Evolutionary conservation across 2,329 filamentous ascomycete genomes (phyloP).

Genomic region (Epichloe scottii): DNA sequence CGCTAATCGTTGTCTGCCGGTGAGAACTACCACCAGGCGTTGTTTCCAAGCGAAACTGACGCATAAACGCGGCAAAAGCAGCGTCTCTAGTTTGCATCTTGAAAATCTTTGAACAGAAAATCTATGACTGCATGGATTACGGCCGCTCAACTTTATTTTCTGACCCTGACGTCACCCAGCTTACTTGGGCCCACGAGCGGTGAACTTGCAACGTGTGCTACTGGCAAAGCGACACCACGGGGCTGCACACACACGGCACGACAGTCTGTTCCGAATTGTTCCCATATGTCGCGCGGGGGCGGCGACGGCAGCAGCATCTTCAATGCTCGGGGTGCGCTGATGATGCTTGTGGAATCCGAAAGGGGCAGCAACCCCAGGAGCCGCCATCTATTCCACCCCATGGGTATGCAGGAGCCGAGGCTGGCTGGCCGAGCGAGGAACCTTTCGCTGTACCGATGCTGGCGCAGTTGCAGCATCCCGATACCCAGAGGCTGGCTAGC

Average conservation of each 20-base stretch:
- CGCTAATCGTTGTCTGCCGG: neutral
- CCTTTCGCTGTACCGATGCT: neutral
- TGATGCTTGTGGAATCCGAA: neutral
- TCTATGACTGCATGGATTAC: conserved; percentile 7
- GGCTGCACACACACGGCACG: neutral
- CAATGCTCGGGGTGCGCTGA: neutral
- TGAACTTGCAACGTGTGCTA: neutral
- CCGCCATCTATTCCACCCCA: neutral
- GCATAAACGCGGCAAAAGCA: neutral
- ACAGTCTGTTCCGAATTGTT: neutral
- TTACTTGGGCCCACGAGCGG: neutral
- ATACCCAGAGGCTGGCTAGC: neutral
- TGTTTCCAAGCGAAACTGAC: neutral
- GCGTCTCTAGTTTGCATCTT: neutral
- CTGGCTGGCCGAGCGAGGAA: neutral
- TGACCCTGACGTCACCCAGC: neutral
- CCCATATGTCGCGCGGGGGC: neutral
- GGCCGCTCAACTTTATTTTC: neutral
- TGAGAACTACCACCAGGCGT: neutral
- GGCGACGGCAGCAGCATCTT: neutral
- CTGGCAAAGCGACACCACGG: neutral
- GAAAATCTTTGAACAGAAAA: neutral
- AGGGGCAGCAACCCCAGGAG: neutral
- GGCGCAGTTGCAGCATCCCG: neutral
- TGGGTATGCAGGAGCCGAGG: neutral